Conservation (phyloP, 1,139 yeast genomes). For the Lodderomyces jiufengensis region DNA sequence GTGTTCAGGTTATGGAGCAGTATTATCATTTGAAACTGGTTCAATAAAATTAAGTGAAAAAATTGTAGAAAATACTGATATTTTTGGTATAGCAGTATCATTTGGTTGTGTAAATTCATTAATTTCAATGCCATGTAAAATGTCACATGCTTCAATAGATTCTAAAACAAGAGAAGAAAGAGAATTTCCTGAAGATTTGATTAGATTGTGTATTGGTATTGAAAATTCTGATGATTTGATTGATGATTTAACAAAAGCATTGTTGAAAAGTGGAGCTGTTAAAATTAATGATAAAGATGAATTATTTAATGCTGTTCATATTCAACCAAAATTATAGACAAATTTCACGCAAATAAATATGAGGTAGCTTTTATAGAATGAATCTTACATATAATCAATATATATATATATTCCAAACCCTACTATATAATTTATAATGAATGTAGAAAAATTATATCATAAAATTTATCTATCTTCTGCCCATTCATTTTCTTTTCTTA, state of each 20-base stretch:
- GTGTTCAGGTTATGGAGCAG: constrained; percentile 88
- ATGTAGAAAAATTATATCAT: too few species aligned
- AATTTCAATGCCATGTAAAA: constrained; percentile 87
- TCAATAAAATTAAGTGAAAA: constrained; percentile 61
- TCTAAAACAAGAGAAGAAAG: constrained; percentile 82
- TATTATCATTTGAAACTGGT: constrained; percentile 85
- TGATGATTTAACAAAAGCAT: constrained; percentile 68
- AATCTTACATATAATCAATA: too few species aligned
- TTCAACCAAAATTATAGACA: constrained; percentile 37
- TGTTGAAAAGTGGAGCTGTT: constrained; percentile 61
- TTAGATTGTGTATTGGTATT: constrained; percentile 85
- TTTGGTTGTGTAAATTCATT: constrained; percentile 93
- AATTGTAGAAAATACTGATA: constrained; percentile 69
- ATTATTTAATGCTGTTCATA: constrained; percentile 40
- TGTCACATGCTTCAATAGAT: constrained; percentile 97
- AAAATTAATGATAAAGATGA: constrained; percentile 42
- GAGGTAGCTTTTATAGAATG: too few species aligned
- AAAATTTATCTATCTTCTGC: constrained; percentile 87
- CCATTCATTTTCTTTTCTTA: constrained; percentile 97
- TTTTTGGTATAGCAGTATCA: constrained; percentile 88
- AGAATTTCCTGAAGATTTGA: constrained; percentile 86
- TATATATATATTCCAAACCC: too few species aligned
- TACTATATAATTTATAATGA: too few species aligned
- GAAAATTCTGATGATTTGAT: constrained; percentile 67
- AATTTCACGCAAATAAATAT: too few species aligned